Percentiles rank a stretch among this genome's conserved stretches.
phyloP scores from a whole-genome alignment of 2,329 filamentous ascomycete species.

The Talaromyces verruculosus region DNA sequence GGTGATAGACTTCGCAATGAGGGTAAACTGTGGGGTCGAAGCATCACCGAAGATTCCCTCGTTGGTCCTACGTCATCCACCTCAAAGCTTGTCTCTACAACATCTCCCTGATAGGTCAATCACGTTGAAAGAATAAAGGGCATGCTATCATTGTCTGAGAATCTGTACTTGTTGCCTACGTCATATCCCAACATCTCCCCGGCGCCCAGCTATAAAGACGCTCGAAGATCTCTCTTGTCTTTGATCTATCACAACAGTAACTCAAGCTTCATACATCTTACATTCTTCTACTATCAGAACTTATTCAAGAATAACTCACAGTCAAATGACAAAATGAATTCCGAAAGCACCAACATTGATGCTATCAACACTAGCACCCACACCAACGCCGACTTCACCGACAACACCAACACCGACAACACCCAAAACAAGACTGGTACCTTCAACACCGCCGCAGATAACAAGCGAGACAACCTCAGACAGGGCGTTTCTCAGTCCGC shows the following conservation, averaged over 20 bases:
- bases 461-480: conserved; percentile 3
- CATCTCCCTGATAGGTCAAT: background rate
- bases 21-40: background rate
- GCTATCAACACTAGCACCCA: background rate
- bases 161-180: background rate
- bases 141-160: background rate
- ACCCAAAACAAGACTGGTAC: background rate
- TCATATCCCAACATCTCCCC: background rate
- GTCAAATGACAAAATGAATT: background rate
- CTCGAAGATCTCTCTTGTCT: background rate
- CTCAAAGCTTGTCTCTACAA: background rate
- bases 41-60: background rate
- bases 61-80: background rate
- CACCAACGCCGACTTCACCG: background rate
- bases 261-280: background rate
- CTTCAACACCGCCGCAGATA: background rate
- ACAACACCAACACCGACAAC: background rate
- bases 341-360: background rate
- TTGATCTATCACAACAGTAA: background rate
- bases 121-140: background rate
- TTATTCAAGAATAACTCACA: background rate
- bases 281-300: too few species aligned
- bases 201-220: background rate
- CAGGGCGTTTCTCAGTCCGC: background rate
- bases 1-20: background rate